These are phyloP conservation scores for Trichoderma guizhouense DNA, from an alignment of 2,329 filamentous ascomycete genomes.

Conservation along the genomic window DNA sequence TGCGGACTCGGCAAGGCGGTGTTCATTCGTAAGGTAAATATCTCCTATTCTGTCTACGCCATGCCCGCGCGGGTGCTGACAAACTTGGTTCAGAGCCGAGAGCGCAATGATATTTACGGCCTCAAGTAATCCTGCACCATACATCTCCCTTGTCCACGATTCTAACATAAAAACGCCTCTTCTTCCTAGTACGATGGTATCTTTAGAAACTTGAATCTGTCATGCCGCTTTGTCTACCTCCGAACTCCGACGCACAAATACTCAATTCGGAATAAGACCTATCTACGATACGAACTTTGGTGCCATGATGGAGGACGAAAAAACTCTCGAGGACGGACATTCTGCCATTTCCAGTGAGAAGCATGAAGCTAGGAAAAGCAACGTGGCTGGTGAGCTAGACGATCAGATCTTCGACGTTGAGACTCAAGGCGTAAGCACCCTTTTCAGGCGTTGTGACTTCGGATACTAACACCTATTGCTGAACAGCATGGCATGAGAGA, in stretches of 20 bases:
- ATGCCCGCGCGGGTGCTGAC: not conserved
- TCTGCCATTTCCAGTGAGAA: not conserved
- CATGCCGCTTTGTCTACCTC: not conserved
- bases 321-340: not conserved
- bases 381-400: not conserved
- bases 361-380: not conserved
- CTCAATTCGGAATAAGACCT: not conserved
- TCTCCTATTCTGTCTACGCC: not conserved
- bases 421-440: not conserved
- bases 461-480: not conserved
- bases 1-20: not conserved
- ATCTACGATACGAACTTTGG: not conserved
- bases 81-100: not conserved
- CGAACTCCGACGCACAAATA: not conserved
- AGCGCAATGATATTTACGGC: not conserved
- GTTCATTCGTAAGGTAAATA: not conserved
- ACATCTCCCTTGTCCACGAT: not conserved
- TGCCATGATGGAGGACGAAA: not conserved
- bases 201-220: not conserved
- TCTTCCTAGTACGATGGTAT: not conserved
- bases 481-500: not conserved
- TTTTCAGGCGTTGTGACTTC: not conserved
- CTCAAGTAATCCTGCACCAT: not conserved
- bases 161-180: not conserved
- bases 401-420: not conserved